Conservation (phyloP, 1,139 yeast species). For the Schwanniomyces etchellsii region DNA sequence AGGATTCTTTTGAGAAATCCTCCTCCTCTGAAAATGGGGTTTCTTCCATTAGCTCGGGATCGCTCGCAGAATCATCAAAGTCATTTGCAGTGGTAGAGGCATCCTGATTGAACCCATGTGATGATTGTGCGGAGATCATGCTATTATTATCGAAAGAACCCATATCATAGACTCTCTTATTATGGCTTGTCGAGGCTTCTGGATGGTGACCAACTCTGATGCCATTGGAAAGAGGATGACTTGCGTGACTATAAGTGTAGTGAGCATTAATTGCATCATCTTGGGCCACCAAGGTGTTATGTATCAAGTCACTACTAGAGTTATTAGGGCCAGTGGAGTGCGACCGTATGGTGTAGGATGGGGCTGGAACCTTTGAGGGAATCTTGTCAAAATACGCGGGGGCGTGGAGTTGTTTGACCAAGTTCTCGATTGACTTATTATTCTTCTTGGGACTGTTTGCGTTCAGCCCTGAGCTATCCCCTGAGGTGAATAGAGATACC, state of each 20-base stretch:
- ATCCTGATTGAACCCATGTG: no score
- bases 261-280: conserved; percentile 1
- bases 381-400: conserved; percentile 36
- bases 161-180: no score
- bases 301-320: conserved; percentile 20
- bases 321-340: conserved; percentile 12
- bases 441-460: conserved; percentile 2
- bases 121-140: no score
- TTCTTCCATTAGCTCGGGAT: not conserved
- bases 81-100: not conserved
- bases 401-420: conserved; percentile 36
- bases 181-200: no score
- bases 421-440: conserved; percentile 25
- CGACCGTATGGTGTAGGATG: conserved; percentile 13
- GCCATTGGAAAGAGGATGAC: not conserved
- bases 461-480: conserved; percentile 5
- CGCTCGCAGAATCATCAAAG: not conserved
- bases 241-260: not conserved
- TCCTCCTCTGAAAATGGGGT: not conserved
- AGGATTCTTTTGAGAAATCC: not conserved
- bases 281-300: conserved; percentile 6
- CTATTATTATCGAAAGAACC: no score
- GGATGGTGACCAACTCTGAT: no score
- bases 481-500: conserved; percentile 1
- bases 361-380: conserved; percentile 28